Evolutionary conservation across 2,329 filamentous ascomycete species (phyloP).

Genomic region (Epichloe amarillans): DNA sequence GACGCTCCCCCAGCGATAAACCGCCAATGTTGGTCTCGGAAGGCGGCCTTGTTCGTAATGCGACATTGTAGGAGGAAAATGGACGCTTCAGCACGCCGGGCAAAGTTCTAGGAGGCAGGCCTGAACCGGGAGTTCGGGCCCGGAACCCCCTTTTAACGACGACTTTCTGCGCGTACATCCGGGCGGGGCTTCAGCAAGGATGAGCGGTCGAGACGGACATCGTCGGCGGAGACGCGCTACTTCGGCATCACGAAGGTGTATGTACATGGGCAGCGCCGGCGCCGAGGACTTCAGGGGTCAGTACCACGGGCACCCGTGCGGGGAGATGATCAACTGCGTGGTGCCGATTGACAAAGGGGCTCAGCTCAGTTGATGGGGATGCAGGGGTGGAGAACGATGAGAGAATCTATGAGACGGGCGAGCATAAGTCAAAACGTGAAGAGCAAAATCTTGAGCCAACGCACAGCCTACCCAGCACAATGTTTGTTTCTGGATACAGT

Average conservation of each 20-base stretch:
- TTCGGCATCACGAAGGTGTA: constrained; percentile 45
- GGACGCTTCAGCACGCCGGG: constrained; percentile 26
- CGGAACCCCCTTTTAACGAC: constrained; percentile 28
- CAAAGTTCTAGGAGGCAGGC: constrained; percentile 27
- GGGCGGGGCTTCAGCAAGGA: constrained; percentile 28
- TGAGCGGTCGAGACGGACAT: constrained; percentile 31
- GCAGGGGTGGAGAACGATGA: constrained; percentile 25
- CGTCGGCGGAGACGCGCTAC: constrained; percentile 31
- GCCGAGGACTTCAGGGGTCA: constrained; percentile 35
- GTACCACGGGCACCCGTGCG: constrained; percentile 40
- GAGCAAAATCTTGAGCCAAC: no score
- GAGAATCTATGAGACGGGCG: no score
- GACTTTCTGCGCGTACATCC: constrained; percentile 26
- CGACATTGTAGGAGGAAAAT: constrained; percentile 21
- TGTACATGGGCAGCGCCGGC: constrained; percentile 36
- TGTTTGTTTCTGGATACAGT: no score
- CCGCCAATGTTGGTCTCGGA: constrained; percentile 23
- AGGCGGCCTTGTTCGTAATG: constrained; percentile 24
- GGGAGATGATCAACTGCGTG: constrained; percentile 41
- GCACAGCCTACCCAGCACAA: no score
- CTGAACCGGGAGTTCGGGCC: constrained; percentile 31
- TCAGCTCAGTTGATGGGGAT: constrained; percentile 38
- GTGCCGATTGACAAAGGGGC: constrained; percentile 30
- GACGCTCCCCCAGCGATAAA: constrained; percentile 36
- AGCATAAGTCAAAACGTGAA: no score